Percentiles rank a stretch among this genome's conserved stretches.
Evolutionary conservation across 2,329 filamentous ascomycete species (phyloP).

Genomic region (Biscogniauxia marginata): DNA sequence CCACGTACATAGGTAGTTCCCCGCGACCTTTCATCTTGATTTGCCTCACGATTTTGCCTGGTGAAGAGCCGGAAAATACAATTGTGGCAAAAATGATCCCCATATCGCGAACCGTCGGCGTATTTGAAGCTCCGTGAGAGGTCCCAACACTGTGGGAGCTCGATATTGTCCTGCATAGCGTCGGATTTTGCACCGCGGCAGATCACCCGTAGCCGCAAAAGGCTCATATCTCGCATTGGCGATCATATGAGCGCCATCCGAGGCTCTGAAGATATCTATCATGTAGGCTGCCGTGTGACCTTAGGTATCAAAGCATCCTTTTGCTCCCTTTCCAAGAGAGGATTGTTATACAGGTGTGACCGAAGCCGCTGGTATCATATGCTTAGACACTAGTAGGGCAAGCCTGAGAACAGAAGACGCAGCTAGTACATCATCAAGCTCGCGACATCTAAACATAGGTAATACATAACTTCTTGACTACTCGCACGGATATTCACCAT

Average conservation of each 20-base stretch:
- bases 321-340: slow-evolving; percentile 12
- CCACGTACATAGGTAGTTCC: slow-evolving; percentile 7
- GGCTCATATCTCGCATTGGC: slow-evolving; percentile 14
- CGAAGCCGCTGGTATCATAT: slow-evolving; percentile 14
- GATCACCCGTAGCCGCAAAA: slow-evolving; percentile 13
- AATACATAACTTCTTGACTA: slow-evolving; percentile 1
- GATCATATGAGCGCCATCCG: slow-evolving; percentile 19
- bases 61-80: slow-evolving; percentile 4
- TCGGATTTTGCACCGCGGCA: slow-evolving; percentile 23
- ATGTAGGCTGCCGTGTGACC: slow-evolving; percentile 25
- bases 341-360: slow-evolving; percentile 19
- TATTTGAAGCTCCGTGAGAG: slow-evolving; percentile 19
- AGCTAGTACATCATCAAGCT: slow-evolving; percentile 3
- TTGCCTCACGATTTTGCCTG: slow-evolving; percentile 12
- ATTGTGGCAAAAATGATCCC: slow-evolving; percentile 15
- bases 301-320: slow-evolving; percentile 31
- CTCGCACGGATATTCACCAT: background rate
- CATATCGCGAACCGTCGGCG: slow-evolving; percentile 12
- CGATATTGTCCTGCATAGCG: slow-evolving; percentile 20
- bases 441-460: slow-evolving; percentile 1
- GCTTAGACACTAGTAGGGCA: slow-evolving; percentile 16
- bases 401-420: slow-evolving; percentile 6
- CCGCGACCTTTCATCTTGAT: background rate
- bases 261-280: slow-evolving; percentile 14
- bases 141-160: slow-evolving; percentile 21